phyloP scores from a whole-genome alignment of 2,329 filamentous ascomycete genomes.

The Phyllachora maydis region DNA sequence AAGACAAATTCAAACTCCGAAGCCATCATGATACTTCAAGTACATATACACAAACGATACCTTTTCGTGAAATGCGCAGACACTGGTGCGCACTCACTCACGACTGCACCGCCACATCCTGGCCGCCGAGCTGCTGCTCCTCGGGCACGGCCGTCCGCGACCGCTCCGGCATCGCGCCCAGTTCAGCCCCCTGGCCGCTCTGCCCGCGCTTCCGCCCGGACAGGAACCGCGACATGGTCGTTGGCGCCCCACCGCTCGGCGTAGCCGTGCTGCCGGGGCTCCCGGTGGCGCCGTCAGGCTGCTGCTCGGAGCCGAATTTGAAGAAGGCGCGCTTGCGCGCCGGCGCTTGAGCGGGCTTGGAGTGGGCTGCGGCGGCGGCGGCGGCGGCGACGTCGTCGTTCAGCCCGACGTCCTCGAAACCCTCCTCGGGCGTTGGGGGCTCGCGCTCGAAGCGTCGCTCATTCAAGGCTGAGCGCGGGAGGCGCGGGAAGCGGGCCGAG shows the following conservation, averaged over 20 bases:
- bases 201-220: slow-evolving; percentile 52
- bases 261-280: slow-evolving; percentile 11
- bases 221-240: slow-evolving; percentile 36
- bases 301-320: slow-evolving; percentile 47
- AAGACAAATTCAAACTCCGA: no score
- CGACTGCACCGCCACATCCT: no score
- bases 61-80: no score
- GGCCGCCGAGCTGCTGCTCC: slow-evolving; percentile 6
- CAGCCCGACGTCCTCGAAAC: slow-evolving; percentile 79
- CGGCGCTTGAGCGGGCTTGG: slow-evolving; percentile 21
- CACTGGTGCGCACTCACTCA: no score
- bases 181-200: slow-evolving; percentile 49
- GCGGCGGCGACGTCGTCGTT: slow-evolving; percentile 36
- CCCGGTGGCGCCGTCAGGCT: slow-evolving; percentile 6
- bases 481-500: slow-evolving; percentile 42
- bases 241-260: no score
- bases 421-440: slow-evolving; percentile 51
- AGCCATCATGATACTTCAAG: no score
- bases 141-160: slow-evolving; percentile 8
- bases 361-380: no score
- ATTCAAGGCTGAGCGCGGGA: slow-evolving; percentile 38
- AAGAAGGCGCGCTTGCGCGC: slow-evolving; percentile 66
- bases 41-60: slow-evolving; percentile 1
- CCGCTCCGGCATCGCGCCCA: slow-evolving; percentile 37
- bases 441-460: slow-evolving; percentile 34